Evolutionary conservation across 129 eudicot species (phyloP), one percentile per base, ranked within the genome.

Genomic region (Arctium minus): DNA sequence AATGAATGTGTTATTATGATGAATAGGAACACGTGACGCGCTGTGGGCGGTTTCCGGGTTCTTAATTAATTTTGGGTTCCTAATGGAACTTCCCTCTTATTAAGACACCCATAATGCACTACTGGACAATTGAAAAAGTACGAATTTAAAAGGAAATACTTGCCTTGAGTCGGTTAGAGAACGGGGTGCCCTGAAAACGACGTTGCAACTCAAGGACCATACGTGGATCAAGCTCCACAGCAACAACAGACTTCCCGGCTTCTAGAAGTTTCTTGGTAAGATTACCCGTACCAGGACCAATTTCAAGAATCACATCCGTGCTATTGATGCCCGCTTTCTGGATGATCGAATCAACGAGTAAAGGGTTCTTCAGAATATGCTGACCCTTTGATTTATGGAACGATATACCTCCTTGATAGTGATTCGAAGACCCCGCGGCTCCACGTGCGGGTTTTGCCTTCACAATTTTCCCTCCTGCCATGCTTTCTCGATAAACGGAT

Each of bases 241-340:
- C 98, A 48, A 96, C 68, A 48, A 96, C 99, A n/a, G 90, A 85
- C 46, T 96, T 93, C 0, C 97, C 95, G 6, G 97, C 97, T 77
- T 96, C 99, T 1, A 96, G 95, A 86, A 96, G 97, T 87, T 96
- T 96, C 94, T 92, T 96, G 11, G 99, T 96, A 12, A 96, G 89
- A 78, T 96, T 96, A 73, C 98, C 99, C 0, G 99, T 96, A 82
- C 99, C 99, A 27, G 99, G 99, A 72, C 99, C 99, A 36, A 96
- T 96, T 83, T 96, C 99, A 40, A 96, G 98, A 65, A 96, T 83
- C 33, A 88, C 81, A 65, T 96, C 99, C 0, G 98, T 96, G 42
- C 88, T 79, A 17, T 92, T 90, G 22, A 96, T 91, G 2, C 99
- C 99, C 6, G 99, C 91, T 89, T 96, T 96, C 68, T 96, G 94